phyloP scores from a whole-genome alignment of 345 rosid species.

The Citrus sinensis region DNA sequence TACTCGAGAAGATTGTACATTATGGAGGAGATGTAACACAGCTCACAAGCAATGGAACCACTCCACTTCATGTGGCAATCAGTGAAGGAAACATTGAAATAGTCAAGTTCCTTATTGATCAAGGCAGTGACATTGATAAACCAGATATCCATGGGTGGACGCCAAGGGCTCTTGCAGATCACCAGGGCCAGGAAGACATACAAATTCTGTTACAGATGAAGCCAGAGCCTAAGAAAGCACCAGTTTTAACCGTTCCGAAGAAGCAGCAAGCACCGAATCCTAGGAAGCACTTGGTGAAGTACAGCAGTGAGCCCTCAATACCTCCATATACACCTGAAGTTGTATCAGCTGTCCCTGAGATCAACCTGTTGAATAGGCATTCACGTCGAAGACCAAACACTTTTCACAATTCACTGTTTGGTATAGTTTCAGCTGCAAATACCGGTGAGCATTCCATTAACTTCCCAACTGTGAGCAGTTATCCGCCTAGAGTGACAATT shows the following conservation, averaged over 20 bases:
- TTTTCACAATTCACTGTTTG: slow-evolving; percentile 71
- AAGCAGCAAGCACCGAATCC: slow-evolving; percentile 14
- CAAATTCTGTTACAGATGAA: slow-evolving; percentile 31
- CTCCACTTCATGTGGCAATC: slow-evolving; percentile 72
- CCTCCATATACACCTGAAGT: slow-evolving; percentile 26
- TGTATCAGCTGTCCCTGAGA: slow-evolving; percentile 24
- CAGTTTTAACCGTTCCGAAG: slow-evolving; percentile 9
- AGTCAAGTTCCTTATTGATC: slow-evolving; percentile 55
- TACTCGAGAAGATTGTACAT: slow-evolving; percentile 46
- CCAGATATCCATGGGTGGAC: slow-evolving; percentile 76
- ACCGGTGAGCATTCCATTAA: slow-evolving; percentile 32
- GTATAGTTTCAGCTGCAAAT: slow-evolving; percentile 66
- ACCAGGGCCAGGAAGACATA: slow-evolving; percentile 81
- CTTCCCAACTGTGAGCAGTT: slow-evolving; percentile 13
- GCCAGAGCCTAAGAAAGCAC: slow-evolving; percentile 6
- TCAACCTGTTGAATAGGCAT: slow-evolving; percentile 28
- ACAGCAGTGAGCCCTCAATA: slow-evolving; percentile 59
- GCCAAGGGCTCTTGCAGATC: slow-evolving; percentile 63
- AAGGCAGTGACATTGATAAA: slow-evolving; percentile 58
- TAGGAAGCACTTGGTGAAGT: slow-evolving; percentile 42
- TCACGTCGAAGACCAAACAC: slow-evolving; percentile 42
- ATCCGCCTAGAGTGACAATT: slow-evolving; percentile 49
- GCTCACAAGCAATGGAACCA: slow-evolving; percentile 41
- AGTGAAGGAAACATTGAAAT: slow-evolving; percentile 61
- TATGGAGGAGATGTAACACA: slow-evolving; percentile 64